A percentile compares a stretch with the other conserved stretches of the same genome.
Conservation (phyloP, 1,284 basidiomycete species). For the Rhizoctonia solani region DNA sequence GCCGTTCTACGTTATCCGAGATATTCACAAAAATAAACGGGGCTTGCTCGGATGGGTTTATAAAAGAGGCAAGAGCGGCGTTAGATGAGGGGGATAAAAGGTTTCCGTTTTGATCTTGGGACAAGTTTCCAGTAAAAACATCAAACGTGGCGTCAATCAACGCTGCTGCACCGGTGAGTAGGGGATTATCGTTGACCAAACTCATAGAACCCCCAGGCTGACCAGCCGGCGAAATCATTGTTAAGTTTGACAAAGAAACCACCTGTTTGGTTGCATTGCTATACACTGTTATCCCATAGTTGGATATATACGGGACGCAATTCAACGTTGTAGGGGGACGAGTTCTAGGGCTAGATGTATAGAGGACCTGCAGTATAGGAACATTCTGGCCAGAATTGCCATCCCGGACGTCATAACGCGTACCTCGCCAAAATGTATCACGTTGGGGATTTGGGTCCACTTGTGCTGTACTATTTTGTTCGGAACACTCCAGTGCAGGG, state of each 20-base stretch:
- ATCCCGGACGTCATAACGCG: slow-evolving; percentile 7
- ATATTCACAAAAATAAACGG: not conserved
- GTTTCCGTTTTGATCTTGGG: slow-evolving; percentile 10
- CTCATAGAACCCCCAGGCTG: slow-evolving; percentile 5
- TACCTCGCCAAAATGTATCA: slow-evolving; percentile 9
- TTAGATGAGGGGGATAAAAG: not conserved
- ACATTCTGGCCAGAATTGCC: not conserved
- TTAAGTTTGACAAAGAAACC: not conserved
- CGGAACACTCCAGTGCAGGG: slow-evolving; percentile 4
- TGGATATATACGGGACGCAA: slow-evolving; percentile 14
- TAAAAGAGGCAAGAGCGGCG: slow-evolving; percentile 9
- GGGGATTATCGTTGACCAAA: not conserved
- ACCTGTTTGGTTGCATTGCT: slow-evolving; percentile 14
- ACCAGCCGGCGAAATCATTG: slow-evolving; percentile 14
- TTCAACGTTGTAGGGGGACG: not conserved
- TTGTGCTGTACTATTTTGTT: not conserved
- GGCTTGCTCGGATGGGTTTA: slow-evolving; percentile 2
- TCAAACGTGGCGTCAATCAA: slow-evolving; percentile 19
- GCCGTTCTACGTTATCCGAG: slow-evolving; percentile 2
- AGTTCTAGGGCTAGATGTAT: not conserved
- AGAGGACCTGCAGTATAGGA: slow-evolving; percentile 17
- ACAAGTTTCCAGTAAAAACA: not conserved
- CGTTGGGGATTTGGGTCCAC: not conserved
- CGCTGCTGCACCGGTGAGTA: slow-evolving; percentile 9
- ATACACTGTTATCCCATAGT: slow-evolving; percentile 9